Base-by-base conservation (phyloP, 352 stramenopile genomes). In the Phytophthora sp. region DNA sequence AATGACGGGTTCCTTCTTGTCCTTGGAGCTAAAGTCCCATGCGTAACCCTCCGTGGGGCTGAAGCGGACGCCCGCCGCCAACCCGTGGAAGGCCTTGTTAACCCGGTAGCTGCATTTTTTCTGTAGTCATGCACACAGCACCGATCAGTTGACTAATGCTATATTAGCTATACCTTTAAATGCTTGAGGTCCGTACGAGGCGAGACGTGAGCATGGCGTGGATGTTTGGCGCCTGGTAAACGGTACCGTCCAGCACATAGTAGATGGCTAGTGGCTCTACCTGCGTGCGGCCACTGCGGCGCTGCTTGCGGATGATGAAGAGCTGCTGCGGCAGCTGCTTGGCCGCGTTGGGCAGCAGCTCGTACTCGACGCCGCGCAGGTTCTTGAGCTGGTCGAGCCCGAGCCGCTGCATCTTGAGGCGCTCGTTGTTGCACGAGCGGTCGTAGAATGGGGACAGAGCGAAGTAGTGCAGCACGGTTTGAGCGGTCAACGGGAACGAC, bases 381-480 rank as follows among this genome's bases (percentile, higher is more conserved):
- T 89, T 93, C 57, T 91, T 91, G 63, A 96, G 80, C 74, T 95
- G 84, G 57, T 96, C 89, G 23, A 94, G 72, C 4, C 82, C 86
- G 9, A 94, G 76, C 1, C 88, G 86, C 79, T 96, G 89, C 89
- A 95, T 95, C 76, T 94, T 94, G 49, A 96, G 77, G 7, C 88
- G 84, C 77, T 95, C 89, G 60, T 96, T 96, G 80, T 96, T 96
- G 62, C 86, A 96, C 56, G 76, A 91, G 23, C 84, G 88, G 66
- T 96, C 88, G 79, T 96, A 96, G 63, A 94, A 96, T 18, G 85
- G 88, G 18, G 86, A 95, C 39, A 93, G 74, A 54, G 88, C 86
- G 52, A 96, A 73, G 74, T 96, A 96, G 72, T 96, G 88, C 55
- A 96, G 70, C 55, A 95, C 87, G 0, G 89, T 96, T 66, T 96